Percentiles rank a stretch among this genome's conserved stretches.
Conservation (phyloP, 2,329 filamentous ascomycete species). For the Tolypocladium tropicale region DNA sequence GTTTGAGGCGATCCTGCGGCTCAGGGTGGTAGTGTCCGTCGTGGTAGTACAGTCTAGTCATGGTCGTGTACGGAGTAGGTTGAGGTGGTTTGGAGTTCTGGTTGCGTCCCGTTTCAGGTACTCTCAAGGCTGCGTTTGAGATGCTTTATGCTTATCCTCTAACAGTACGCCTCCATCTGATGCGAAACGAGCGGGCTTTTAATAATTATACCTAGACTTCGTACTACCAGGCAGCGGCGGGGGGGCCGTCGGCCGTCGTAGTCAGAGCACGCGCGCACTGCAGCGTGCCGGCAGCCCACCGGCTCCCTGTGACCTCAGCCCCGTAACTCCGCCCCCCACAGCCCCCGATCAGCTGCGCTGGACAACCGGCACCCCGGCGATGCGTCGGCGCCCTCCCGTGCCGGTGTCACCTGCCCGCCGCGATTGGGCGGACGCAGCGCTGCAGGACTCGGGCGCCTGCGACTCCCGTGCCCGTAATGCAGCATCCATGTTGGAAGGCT, state of each 20-base stretch:
- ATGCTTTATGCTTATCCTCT: neutral
- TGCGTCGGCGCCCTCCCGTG: neutral
- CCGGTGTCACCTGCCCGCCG: neutral
- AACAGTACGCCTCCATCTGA: neutral
- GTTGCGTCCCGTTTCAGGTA: neutral
- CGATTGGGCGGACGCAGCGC: neutral
- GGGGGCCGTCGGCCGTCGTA: neutral
- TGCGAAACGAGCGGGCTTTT: neutral
- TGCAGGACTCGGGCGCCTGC: neutral
- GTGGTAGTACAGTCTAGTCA: slow-evolving; percentile 15
- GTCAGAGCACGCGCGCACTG: neutral
- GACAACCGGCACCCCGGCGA: neutral
- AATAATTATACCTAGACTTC: too few relatives aligned
- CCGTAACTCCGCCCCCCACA: neutral
- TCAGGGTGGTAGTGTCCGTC: slow-evolving; percentile 18
- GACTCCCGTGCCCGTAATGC: neutral
- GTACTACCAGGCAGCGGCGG: neutral
- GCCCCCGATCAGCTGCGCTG: neutral
- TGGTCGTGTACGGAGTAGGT: too few relatives aligned
- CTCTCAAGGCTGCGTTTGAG: neutral
- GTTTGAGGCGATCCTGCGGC: slow-evolving; percentile 2
- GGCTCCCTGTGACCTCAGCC: neutral
- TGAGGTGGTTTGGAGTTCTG: neutral
- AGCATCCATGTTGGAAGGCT: neutral
- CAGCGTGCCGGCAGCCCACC: neutral